phyloP scores from a whole-genome alignment of 257 asterid genomes.

The Solanum paucissectum region DNA sequence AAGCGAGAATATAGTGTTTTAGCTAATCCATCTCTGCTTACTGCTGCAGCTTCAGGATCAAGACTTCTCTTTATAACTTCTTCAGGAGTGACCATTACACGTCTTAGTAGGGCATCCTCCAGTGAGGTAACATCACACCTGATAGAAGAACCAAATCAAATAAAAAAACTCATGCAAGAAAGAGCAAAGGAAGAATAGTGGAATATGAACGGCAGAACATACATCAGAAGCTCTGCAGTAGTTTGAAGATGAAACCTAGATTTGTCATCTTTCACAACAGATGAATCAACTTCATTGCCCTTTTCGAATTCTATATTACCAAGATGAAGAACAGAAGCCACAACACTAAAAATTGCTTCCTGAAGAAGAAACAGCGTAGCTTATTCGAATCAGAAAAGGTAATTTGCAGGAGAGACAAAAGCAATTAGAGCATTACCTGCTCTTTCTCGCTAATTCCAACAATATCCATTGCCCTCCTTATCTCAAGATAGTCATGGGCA shows the following conservation, averaged over 20 bases:
- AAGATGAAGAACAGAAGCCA: slow-evolving; percentile 88
- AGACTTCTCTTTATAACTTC: slow-evolving; percentile 99
- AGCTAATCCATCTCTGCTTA: slow-evolving; percentile 92
- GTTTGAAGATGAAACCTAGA: slow-evolving; percentile 81
- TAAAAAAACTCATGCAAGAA: slow-evolving; percentile 7
- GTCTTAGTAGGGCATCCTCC: slow-evolving; percentile 86
- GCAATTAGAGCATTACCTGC: slow-evolving; percentile 44
- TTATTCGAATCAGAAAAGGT: neutral
- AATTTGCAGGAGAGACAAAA: neutral
- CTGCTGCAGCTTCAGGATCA: slow-evolving; percentile 73
- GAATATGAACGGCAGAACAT: slow-evolving; percentile 12
- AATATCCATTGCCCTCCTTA: slow-evolving; percentile 96
- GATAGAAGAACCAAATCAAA: slow-evolving; percentile 4
- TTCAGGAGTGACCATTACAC: slow-evolving; percentile 98
- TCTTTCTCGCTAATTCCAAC: slow-evolving; percentile 89
- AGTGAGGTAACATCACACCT: slow-evolving; percentile 73
- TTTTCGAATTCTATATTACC: slow-evolving; percentile 79
- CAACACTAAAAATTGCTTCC: slow-evolving; percentile 98
- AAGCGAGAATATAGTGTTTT: slow-evolving; percentile 83
- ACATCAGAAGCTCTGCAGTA: slow-evolving; percentile 91
- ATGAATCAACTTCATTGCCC: slow-evolving; percentile 77
- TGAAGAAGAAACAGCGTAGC: slow-evolving; percentile 18
- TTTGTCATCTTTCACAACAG: slow-evolving; percentile 80
- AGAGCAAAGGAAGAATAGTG: neutral
- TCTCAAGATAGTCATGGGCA: slow-evolving; percentile 88